Conservation (phyloP, 2,329 filamentous ascomycete species). For the Diaporthe caulivora region DNA sequence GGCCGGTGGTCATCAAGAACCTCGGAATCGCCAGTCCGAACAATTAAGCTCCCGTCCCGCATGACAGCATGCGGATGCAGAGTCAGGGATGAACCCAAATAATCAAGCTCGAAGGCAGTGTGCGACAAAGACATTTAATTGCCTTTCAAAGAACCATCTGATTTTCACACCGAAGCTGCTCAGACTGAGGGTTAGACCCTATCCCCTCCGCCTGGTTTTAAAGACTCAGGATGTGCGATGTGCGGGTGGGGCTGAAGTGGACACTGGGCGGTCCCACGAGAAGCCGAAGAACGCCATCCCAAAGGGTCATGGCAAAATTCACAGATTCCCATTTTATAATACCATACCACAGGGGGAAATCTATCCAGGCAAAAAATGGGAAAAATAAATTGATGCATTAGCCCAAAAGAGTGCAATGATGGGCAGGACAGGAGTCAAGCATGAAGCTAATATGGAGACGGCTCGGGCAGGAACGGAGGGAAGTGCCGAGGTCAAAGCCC, state of each 20-base stretch:
- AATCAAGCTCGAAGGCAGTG: background rate
- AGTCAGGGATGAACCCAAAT: background rate
- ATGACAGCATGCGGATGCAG: background rate
- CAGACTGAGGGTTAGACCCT: background rate
- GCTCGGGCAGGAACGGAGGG: slow-evolving; percentile 31
- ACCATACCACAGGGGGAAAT: background rate
- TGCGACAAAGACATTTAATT: too few species aligned
- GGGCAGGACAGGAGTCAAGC: slow-evolving; percentile 20
- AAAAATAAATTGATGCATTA: background rate
- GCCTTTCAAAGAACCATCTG: background rate
- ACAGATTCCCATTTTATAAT: background rate
- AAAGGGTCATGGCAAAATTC: background rate
- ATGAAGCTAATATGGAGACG: slow-evolving; percentile 26
- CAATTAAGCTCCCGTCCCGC: background rate
- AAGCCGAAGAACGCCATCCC: background rate
- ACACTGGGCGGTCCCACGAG: background rate
- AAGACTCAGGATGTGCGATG: too few species aligned
- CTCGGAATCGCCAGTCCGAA: background rate
- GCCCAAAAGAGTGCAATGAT: background rate
- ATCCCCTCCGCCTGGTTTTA: too few species aligned
- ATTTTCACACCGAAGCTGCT: too few species aligned
- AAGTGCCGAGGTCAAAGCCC: slow-evolving; percentile 29
- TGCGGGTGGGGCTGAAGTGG: background rate
- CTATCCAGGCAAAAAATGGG: background rate
- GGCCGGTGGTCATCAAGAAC: too few species aligned